Conservation (phyloP, 2,329 filamentous ascomycete genomes). For the Ascochyta fabae region DNA sequence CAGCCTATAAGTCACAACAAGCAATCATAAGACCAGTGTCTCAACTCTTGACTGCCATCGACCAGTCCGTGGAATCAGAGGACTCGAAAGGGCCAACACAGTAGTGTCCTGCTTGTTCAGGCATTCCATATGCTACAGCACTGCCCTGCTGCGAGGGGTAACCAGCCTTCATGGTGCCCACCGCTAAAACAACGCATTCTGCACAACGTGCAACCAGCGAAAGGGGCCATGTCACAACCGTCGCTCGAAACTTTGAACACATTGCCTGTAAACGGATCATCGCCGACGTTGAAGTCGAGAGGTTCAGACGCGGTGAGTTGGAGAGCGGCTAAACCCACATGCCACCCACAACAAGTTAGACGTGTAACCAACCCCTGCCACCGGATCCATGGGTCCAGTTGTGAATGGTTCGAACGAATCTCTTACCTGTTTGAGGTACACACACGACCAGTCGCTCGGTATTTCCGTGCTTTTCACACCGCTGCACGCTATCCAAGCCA, state of each 20-base stretch:
- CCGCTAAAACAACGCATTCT: slow-evolving; percentile 17
- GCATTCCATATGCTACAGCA: slow-evolving; percentile 17
- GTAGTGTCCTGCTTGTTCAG: slow-evolving; percentile 1
- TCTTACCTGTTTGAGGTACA: slow-evolving; percentile 23
- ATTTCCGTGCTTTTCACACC: slow-evolving; percentile 28
- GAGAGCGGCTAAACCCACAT: slow-evolving; percentile 24
- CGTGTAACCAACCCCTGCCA: slow-evolving; percentile 15
- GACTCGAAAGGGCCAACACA: background rate
- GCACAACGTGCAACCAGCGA: slow-evolving; percentile 16
- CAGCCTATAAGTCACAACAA: background rate
- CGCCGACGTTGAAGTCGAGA: slow-evolving; percentile 15
- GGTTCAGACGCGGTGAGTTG: slow-evolving; percentile 33
- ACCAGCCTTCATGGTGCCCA: slow-evolving; percentile 8
- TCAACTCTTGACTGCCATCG: too few species aligned
- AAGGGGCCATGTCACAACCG: slow-evolving; percentile 8
- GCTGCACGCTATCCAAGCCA: slow-evolving; percentile 25
- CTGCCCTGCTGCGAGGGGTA: slow-evolving; percentile 7
- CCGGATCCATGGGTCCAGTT: slow-evolving; percentile 15
- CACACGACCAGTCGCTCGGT: slow-evolving; percentile 25
- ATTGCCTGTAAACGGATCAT: slow-evolving; percentile 1
- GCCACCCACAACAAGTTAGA: slow-evolving; percentile 23
- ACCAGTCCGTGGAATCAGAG: too few species aligned
- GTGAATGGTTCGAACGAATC: slow-evolving; percentile 24
- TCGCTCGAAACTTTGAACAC: background rate
- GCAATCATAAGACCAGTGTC: background rate